A percentile compares a stretch with the other conserved stretches of the same genome.
Evolutionary conservation across 176 grass and related monocot genomes (phyloP).

Genomic region (Phyllostachys edulis): DNA sequence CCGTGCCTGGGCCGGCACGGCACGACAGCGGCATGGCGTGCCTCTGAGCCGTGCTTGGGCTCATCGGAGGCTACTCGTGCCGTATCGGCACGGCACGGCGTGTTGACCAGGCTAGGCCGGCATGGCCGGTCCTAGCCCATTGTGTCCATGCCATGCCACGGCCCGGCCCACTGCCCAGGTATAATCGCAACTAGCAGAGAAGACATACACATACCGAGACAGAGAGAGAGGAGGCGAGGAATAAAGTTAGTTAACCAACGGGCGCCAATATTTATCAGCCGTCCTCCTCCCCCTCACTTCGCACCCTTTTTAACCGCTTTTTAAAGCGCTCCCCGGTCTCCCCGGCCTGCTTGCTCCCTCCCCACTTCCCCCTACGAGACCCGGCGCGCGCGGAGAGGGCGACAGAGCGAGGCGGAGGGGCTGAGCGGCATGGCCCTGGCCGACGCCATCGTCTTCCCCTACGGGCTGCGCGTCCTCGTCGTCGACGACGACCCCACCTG

Average conservation of each 20-base stretch:
- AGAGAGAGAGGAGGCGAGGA: background rate
- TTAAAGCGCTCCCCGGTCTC: slow-evolving; percentile 26
- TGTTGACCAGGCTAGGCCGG: too few relatives aligned
- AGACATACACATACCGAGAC: background rate
- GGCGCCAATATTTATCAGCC: slow-evolving; percentile 46
- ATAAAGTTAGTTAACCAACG: slow-evolving; percentile 55
- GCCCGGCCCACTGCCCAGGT: too few relatives aligned
- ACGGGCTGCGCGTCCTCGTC: slow-evolving; percentile 92
- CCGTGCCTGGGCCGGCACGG: too few relatives aligned
- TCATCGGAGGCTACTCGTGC: too few relatives aligned
- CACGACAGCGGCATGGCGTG: too few relatives aligned
- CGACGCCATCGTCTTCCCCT: slow-evolving; percentile 73
- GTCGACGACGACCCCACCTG: slow-evolving; percentile 97
- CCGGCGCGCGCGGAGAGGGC: slow-evolving; percentile 13
- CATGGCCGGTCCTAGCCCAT: too few relatives aligned
- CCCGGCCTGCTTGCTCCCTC: slow-evolving; percentile 28
- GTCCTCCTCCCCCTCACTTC: slow-evolving; percentile 38
- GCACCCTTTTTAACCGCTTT: slow-evolving; percentile 54
- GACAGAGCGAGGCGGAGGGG: background rate
- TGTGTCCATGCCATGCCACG: too few relatives aligned
- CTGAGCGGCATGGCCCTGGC: slow-evolving; percentile 43
- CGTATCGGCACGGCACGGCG: too few relatives aligned
- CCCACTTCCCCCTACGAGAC: slow-evolving; percentile 6
- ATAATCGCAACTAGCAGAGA: background rate
- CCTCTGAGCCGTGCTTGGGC: too few relatives aligned